A percentile compares a stretch with the other conserved stretches of the same genome.
Conservation (phyloP, 2,329 filamentous ascomycete species). For the Didymella keratinophila region DNA sequence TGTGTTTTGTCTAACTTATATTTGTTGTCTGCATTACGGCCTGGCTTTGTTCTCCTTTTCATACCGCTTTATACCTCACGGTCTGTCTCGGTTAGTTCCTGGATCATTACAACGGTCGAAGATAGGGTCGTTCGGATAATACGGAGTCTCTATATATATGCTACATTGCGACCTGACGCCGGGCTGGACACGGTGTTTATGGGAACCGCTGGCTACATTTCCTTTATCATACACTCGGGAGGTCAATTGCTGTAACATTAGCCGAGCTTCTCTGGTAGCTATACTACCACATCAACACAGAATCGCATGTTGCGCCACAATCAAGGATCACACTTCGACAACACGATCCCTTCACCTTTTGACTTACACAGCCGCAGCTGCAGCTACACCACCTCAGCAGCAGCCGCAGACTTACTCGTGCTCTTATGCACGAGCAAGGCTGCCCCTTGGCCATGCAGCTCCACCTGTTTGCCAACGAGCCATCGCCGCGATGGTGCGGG, state of each 20-base stretch:
- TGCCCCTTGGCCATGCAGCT: conserved; percentile 4
- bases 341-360: not conserved
- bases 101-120: conserved; percentile 9
- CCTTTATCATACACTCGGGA: conserved; percentile 3
- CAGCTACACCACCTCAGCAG: not conserved
- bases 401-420: conserved; percentile 3
- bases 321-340: not conserved
- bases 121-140: conserved; percentile 9
- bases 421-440: not conserved
- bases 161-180: conserved; percentile 41
- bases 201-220: conserved; percentile 18
- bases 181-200: conserved; percentile 40
- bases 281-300: conserved; percentile 4
- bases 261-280: conserved; percentile 5
- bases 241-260: conserved; percentile 6
- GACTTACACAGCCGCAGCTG: not conserved
- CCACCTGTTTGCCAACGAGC: conserved; percentile 10
- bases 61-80: conserved; percentile 47
- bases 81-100: conserved; percentile 15
- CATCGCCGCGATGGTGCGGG: conserved; percentile 11
- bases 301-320: conserved; percentile 6
- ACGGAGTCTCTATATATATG: conserved; percentile 15
- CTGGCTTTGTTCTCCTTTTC: conserved; percentile 22
- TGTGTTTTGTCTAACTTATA: conserved; percentile 25
- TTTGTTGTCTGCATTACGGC: conserved; percentile 30